phyloP scores from a whole-genome alignment of 2,329 filamentous ascomycete genomes.

The Fusarium haematococcum region DNA sequence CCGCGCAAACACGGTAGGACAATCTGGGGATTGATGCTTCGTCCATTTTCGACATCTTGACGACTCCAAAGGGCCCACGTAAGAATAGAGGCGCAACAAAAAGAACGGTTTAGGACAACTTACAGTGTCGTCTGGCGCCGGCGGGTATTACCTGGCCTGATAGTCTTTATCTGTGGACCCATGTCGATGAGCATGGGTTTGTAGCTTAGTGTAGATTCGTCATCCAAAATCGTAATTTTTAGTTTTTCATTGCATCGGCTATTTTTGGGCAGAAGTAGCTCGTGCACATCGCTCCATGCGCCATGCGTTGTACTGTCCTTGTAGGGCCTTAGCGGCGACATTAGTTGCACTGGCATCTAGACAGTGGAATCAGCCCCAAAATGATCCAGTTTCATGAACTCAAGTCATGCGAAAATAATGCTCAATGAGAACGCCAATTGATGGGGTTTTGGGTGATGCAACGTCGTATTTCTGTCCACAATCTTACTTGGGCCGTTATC shows the following conservation, averaged over 20 bases:
- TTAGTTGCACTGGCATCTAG: background rate
- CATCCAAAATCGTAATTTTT: background rate
- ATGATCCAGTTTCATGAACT: background rate
- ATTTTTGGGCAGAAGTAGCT: background rate
- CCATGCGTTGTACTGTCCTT: background rate
- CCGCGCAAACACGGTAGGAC: background rate
- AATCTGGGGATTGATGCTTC: background rate
- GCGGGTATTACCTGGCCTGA: background rate
- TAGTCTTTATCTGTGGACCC: background rate
- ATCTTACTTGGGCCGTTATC: background rate
- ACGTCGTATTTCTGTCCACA: background rate
- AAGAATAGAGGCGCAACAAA: background rate
- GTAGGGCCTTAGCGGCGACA: background rate
- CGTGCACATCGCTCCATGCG: background rate
- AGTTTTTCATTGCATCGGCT: background rate
- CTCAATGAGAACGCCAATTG: background rate
- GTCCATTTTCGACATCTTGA: background rate
- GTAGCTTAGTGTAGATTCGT: background rate
- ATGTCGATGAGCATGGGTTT: background rate
- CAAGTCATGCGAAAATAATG: background rate
- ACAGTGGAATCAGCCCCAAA: background rate
- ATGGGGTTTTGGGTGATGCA: background rate
- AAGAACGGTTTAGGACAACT: background rate
- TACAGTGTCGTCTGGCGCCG: background rate
- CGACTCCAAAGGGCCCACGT: background rate